These are phyloP conservation scores for Kluyveromyces lactis DNA, from an alignment of 805 yeast species.

Conservation along the genomic window DNA sequence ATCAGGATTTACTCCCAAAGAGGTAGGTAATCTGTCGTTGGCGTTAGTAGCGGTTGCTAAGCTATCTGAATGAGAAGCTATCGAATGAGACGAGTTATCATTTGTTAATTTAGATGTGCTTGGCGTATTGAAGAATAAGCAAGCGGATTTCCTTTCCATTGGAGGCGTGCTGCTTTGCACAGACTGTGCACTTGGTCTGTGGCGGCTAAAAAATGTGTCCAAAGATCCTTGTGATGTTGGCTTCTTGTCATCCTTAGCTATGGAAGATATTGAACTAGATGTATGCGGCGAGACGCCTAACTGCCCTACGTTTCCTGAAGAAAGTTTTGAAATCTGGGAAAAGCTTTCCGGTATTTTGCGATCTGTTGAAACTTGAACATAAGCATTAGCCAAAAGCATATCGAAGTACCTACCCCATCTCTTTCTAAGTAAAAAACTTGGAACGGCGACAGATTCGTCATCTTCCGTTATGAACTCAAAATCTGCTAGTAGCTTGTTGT, in stretches of 20 bases:
- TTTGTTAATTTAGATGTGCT: not conserved
- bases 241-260: slow-evolving; percentile 1
- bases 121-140: not conserved
- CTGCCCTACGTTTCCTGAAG: not conserved
- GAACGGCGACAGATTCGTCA: slow-evolving; percentile 60
- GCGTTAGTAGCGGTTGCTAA: not conserved
- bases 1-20: not conserved
- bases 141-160: slow-evolving; percentile 5
- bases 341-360: slow-evolving; percentile 13
- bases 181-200: not conserved
- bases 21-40: not conserved
- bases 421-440: slow-evolving; percentile 51
- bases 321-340: not conserved
- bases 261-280: slow-evolving; percentile 5
- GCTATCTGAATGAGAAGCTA: not conserved
- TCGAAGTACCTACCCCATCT: slow-evolving; percentile 75
- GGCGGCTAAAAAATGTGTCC: slow-evolving; percentile 8
- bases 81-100: not conserved
- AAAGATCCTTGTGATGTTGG: slow-evolving; percentile 10
- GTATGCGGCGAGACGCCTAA: slow-evolving; percentile 9
- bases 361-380: slow-evolving; percentile 42
- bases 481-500: slow-evolving; percentile 56
- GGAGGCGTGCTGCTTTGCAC: not conserved
- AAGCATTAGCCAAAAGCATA: slow-evolving; percentile 51
- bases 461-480: slow-evolving; percentile 64